These are phyloP conservation scores for Zygosaccharomyces sapae DNA, from an alignment of 1,139 yeast genomes.

Conservation along the genomic window DNA sequence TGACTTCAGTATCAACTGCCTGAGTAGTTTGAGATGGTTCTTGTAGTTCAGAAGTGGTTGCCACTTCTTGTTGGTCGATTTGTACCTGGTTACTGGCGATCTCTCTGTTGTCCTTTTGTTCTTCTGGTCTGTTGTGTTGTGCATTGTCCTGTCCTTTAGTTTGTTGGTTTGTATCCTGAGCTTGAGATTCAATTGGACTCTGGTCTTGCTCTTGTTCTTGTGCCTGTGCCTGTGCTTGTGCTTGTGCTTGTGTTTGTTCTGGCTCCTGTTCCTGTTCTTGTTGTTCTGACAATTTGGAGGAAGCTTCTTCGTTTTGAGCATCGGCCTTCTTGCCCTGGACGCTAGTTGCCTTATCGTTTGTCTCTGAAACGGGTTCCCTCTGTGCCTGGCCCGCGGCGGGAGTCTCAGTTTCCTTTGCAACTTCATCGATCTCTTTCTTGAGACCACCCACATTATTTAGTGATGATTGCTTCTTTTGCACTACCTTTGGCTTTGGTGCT, in stretches of 20 bases:
- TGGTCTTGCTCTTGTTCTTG: neutral
- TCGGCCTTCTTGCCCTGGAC: constrained; percentile 19
- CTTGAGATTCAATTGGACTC: constrained; percentile 20
- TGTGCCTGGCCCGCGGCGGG: constrained; percentile 8
- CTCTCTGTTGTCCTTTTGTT: constrained; percentile 24
- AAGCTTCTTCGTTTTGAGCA: constrained; percentile 36
- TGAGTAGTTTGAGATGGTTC: constrained; percentile 11
- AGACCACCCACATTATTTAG: constrained; percentile 22
- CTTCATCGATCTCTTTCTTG: constrained; percentile 23
- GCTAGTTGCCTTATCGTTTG: neutral
- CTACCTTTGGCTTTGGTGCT: constrained; percentile 33
- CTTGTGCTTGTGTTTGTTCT: no score
- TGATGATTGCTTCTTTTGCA: constrained; percentile 19
- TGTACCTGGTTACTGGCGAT: constrained; percentile 14
- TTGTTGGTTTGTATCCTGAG: constrained; percentile 18
- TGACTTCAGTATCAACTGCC: neutral
- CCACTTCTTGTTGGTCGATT: constrained; percentile 5
- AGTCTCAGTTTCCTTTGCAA: constrained; percentile 12
- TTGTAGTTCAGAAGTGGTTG: constrained; percentile 15
- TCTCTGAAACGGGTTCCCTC: constrained; percentile 16
- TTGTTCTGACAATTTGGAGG: constrained; percentile 8
- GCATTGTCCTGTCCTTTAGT: constrained; percentile 3
- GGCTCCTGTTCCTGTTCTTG: neutral
- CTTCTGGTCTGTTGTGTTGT: constrained; percentile 25
- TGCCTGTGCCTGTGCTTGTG: neutral